These are phyloP conservation scores for Parastagonospora avenae DNA, from an alignment of 2,329 filamentous ascomycete species.

Conservation along the genomic window DNA sequence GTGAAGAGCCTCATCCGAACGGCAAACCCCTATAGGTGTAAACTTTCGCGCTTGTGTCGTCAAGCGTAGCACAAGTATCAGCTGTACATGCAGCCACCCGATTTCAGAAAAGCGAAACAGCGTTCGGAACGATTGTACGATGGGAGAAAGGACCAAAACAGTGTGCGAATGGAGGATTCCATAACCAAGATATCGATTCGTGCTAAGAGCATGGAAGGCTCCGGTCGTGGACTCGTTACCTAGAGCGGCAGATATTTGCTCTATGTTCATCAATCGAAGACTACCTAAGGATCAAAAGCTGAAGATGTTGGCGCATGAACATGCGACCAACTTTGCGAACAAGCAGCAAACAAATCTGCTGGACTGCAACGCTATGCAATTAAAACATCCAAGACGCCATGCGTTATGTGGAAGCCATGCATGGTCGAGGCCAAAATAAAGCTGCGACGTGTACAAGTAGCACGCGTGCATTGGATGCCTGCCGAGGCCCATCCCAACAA, in stretches of 20 bases:
- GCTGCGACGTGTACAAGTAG: slow-evolving; percentile 12
- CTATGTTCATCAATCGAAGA: slow-evolving; percentile 10
- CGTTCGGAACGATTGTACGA: not conserved
- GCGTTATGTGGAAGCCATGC: slow-evolving; percentile 8
- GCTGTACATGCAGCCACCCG: not conserved
- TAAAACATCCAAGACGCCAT: slow-evolving; percentile 4
- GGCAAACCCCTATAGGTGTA: not conserved
- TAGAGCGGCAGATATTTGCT: not conserved
- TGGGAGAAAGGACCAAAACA: not conserved
- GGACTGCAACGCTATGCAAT: slow-evolving; percentile 23
- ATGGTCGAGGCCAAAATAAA: slow-evolving; percentile 23
- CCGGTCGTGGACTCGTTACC: slow-evolving; percentile 19
- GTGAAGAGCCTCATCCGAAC: not conserved
- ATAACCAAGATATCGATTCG: slow-evolving; percentile 5
- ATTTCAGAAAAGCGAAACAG: not conserved
- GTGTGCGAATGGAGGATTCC: not conserved
- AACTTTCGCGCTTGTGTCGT: not conserved
- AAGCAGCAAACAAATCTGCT: slow-evolving; percentile 26
- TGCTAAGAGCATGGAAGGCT: slow-evolving; percentile 10
- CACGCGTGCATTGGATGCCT: not conserved
- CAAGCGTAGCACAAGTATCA: not conserved
- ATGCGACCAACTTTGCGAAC: slow-evolving; percentile 11
- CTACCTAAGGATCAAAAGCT: slow-evolving; percentile 5
- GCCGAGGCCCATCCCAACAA: slow-evolving; percentile 23
- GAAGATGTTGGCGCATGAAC: not conserved